Percentiles rank a stretch among this genome's conserved stretches.
Conservation (phyloP, 148 eudicot species). For the Nyssa sinensis region DNA sequence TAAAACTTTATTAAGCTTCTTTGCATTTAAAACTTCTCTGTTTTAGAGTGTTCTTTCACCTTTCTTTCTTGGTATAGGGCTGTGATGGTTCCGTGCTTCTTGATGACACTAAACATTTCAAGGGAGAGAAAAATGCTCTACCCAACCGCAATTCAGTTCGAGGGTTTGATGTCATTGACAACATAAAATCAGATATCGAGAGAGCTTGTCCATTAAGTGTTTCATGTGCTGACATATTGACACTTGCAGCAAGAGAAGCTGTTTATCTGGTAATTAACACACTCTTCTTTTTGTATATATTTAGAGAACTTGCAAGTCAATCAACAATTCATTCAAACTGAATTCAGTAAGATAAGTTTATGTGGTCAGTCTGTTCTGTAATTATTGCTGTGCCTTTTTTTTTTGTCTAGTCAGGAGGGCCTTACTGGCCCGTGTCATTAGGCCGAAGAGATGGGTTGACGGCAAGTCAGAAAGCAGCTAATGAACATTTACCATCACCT, state of each 20-base stretch:
- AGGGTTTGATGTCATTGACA: constrained; percentile 46
- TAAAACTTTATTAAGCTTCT: too few species aligned
- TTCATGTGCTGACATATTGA: constrained; percentile 34
- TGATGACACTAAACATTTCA: constrained; percentile 36
- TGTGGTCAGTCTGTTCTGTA: background rate
- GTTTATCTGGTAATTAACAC: constrained; percentile 19
- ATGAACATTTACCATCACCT: constrained; percentile 40
- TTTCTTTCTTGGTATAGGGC: constrained; percentile 29
- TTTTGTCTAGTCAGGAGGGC: constrained; percentile 44
- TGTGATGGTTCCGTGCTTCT: constrained; percentile 62
- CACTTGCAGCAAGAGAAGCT: constrained; percentile 37
- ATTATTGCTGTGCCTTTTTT: background rate
- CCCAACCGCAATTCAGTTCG: constrained; percentile 45
- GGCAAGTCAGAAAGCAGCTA: constrained; percentile 37
- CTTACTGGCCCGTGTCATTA: constrained; percentile 31
- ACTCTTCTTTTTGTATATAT: background rate
- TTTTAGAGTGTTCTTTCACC: too few species aligned
- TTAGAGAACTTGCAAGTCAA: too few species aligned
- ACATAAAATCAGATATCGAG: constrained; percentile 30
- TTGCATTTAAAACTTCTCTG: too few species aligned
- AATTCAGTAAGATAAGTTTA: too few species aligned
- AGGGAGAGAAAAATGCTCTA: constrained; percentile 48
- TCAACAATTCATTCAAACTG: too few species aligned
- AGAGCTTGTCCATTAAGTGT: constrained; percentile 28
- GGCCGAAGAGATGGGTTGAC: constrained; percentile 50